Evolutionary conservation across 768 basidiomycete genomes (phyloP), one percentile per base, ranked within the genome.

Genomic region (Ramaria sp.): DNA sequence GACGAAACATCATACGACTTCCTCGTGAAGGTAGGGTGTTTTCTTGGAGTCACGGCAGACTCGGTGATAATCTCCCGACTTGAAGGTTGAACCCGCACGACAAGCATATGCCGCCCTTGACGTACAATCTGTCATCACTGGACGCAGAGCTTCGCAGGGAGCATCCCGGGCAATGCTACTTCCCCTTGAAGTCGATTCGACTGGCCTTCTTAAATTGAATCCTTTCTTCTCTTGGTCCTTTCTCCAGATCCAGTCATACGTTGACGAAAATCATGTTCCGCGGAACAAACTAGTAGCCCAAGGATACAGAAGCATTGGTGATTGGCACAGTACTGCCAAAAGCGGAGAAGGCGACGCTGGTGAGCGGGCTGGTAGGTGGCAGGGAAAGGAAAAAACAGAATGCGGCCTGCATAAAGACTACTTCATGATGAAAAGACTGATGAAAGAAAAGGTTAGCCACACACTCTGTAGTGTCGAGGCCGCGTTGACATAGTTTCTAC

Each of bases 361-460:
- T 3, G 96, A 99, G 69, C 78, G 96, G 24, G 82, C 85, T 1
- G 95, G 95, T 1, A 72, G 96, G 52, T 99, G 96, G 96, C 83
- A 85, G 2, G 90, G 88, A 5, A 84, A 77, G 65, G 74, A 76
- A 57, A 99, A 98, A 76, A 90, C 90, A 1, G 95, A 98, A 67
- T 98, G 96, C 67, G 96, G 96, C 2, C 66, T 99, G 58, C 95
- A 99, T 68, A 79, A 84, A 67, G 90, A 97, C 62, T 95, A 88
- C 66, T 93, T 85, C 63, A 72, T 76, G 60, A 78, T 89, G 79
- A 63, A 59, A 56, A 34, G 60, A 28, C 61, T 65, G 38, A 58
- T 59, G 55, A 68, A 67, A 62, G 66, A 69, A 59, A 57, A 59
- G 58, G 64, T 65, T 8, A 10, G 58, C 60, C 16, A 28, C 37